phyloP scores from a whole-genome alignment of 2,329 filamentous ascomycete genomes.

The Penicillium capsulatum region DNA sequence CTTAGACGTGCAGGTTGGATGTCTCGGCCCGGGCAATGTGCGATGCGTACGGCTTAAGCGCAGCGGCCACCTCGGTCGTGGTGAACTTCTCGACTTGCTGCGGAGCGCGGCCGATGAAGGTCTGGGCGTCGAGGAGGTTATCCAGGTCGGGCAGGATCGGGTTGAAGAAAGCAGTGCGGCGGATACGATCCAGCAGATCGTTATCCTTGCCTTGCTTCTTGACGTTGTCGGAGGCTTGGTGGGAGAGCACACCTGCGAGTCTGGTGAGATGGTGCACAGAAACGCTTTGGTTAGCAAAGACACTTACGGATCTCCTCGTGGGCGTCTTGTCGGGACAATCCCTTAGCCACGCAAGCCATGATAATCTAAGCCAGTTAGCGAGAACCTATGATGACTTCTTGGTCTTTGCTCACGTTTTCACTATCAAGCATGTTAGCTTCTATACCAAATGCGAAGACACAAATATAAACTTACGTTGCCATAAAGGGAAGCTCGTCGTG shows the following conservation, averaged over 20 bases:
- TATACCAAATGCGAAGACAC: background rate
- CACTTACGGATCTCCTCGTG: constrained; percentile 73
- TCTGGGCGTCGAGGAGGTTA: constrained; percentile 59
- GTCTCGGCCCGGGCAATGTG: constrained; percentile 35
- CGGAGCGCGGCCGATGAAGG: constrained; percentile 54
- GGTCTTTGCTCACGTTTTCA: constrained; percentile 28
- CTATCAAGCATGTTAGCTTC: constrained; percentile 22
- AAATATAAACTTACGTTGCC: constrained; percentile 54
- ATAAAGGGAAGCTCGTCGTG: constrained; percentile 82
- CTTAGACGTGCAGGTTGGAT: constrained; percentile 41
- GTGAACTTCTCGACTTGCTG: constrained; percentile 54
- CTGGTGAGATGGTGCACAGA: constrained; percentile 12
- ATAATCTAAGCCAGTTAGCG: constrained; percentile 57
- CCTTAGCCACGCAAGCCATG: constrained; percentile 70
- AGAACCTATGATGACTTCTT: background rate
- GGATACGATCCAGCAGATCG: constrained; percentile 76
- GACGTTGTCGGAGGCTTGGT: constrained; percentile 67
- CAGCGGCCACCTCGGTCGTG: constrained; percentile 47
- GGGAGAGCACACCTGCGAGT: constrained; percentile 59
- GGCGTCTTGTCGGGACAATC: constrained; percentile 70
- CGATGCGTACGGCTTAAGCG: constrained; percentile 46
- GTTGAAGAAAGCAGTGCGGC: constrained; percentile 66
- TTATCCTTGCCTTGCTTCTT: constrained; percentile 71
- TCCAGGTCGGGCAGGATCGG: constrained; percentile 67
- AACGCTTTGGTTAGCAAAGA: background rate